A percentile compares a stretch with the other conserved stretches of the same genome.
These are phyloP conservation scores for Borovskyia barvae DNA, from an alignment of 208 protist species.

Conservation along the genomic window DNA sequence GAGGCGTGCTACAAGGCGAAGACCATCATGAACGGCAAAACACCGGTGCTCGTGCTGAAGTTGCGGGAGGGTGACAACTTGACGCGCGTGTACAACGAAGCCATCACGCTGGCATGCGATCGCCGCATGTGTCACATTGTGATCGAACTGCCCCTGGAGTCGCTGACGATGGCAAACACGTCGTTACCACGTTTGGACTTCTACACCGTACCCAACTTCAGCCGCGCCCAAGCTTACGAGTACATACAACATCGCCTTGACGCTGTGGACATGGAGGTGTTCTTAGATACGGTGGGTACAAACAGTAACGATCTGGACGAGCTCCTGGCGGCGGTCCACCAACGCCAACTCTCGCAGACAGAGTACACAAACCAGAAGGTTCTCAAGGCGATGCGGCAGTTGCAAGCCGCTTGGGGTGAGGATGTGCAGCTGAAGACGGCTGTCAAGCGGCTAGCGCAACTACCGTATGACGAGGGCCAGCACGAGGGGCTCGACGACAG, in stretches of 20 bases:
- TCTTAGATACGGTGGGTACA: slow-evolving; percentile 68
- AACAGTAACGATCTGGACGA: slow-evolving; percentile 88
- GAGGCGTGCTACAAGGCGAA: slow-evolving; percentile 67
- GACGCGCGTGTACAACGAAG: slow-evolving; percentile 62
- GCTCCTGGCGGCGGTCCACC: slow-evolving; percentile 70
- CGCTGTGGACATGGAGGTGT: slow-evolving; percentile 60
- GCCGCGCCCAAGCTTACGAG: slow-evolving; percentile 53
- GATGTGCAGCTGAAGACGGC: slow-evolving; percentile 37
- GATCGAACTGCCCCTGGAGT: slow-evolving; percentile 79
- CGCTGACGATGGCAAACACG: slow-evolving; percentile 65
- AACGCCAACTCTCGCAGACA: slow-evolving; percentile 47
- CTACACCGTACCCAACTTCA: slow-evolving; percentile 80
- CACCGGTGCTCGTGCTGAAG: slow-evolving; percentile 58
- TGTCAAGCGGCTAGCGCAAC: slow-evolving; percentile 55
- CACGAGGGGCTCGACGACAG: slow-evolving; percentile 63
- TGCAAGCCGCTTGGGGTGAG: slow-evolving; percentile 62
- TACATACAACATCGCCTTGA: slow-evolving; percentile 77
- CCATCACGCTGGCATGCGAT: slow-evolving; percentile 53
- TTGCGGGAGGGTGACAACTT: slow-evolving; percentile 60
- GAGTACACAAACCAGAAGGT: slow-evolving; percentile 79
- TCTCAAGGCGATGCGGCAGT: slow-evolving; percentile 78
- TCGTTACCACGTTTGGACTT: slow-evolving; percentile 79
- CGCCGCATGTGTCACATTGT: slow-evolving; percentile 75
- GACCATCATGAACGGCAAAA: slow-evolving; percentile 50
- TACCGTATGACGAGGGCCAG: slow-evolving; percentile 72